Base-by-base conservation (phyloP, 257 asterid genomes). In the Nicotiana knightiana region DNA sequence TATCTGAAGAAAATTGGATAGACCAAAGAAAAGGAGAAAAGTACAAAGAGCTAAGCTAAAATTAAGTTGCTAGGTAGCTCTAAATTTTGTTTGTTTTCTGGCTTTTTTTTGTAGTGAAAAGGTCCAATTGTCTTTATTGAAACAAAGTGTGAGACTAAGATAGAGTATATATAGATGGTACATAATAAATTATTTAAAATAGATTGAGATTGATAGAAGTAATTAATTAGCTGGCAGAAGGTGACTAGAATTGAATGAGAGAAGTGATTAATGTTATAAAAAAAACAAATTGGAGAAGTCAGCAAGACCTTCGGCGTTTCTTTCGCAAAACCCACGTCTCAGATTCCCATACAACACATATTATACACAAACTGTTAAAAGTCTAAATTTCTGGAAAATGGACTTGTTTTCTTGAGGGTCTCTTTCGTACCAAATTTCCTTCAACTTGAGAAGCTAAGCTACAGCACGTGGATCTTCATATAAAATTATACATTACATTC, bases 321-420 rank as follows among this genome's bases (percentile, higher is more conserved):
- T 85, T 67, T 83, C 95, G 97, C 89, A 39, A 87, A 88, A 75
- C 87, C 91, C 92, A 94, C 98, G 96, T 92, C 94, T 81, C 43
- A 89, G 93, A 92, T 91, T 91, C 94, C 88, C 4, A 18, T 61
- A 37, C 26, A 61, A 59, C 3, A 71, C 82, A 65, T 28, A 28
- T 28, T 28, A 28, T 28, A 28, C 30, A 28, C 30, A 28, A 28
- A 28, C 28, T 67, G 78, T 81, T 67, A 81, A 57, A 32, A 46
- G 76, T 81, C 66, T 68, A 70, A 81, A 46, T 24, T 64, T 75
- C 75, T 82, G 68, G 80, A 76, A 80, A 39, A 79, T 32, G 85
- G 67, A 79, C 76, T 53, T 30, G 59, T 43, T 62, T 68, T 48
- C 35, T 80, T 48, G 54, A 81, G n/a, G 81, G 76, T 2, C 11